Conservation (phyloP, 2,329 filamentous ascomycete genomes). For the Knufia petricola region DNA sequence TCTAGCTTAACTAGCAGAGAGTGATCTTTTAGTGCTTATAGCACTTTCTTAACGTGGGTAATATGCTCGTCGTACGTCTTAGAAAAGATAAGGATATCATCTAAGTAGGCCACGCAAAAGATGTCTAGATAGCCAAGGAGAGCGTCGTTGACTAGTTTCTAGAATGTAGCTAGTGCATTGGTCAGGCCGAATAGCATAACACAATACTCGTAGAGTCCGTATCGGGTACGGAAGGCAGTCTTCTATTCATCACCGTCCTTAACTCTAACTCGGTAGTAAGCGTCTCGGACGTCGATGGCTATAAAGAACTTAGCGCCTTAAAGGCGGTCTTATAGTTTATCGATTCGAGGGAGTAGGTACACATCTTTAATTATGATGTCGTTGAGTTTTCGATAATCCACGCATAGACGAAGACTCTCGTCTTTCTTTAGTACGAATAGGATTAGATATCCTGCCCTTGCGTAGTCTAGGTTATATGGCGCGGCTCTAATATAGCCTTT, state of each 20-base stretch:
- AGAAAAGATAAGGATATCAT: conserved; percentile 19
- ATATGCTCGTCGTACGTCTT: conserved; percentile 7
- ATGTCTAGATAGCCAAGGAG: conserved; percentile 14
- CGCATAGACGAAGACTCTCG: not conserved
- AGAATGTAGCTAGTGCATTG: conserved; percentile 15
- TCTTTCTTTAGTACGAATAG: conserved; percentile 9
- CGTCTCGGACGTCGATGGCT: conserved; percentile 6
- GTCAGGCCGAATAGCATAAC: conserved; percentile 19
- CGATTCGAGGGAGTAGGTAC: conserved; percentile 6
- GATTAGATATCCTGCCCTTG: not conserved
- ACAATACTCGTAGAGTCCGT: conserved; percentile 19
- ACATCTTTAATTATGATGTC: conserved; percentile 5
- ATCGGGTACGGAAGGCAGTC: conserved; percentile 14
- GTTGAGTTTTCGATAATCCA: conserved; percentile 8
- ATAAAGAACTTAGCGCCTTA: conserved; percentile 5
- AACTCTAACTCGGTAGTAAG: conserved; percentile 14
- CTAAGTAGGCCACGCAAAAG: conserved; percentile 14
- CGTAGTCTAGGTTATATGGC: no score
- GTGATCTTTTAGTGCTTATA: conserved; percentile 10
- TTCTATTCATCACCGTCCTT: conserved; percentile 19
- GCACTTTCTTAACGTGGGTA: conserved; percentile 14
- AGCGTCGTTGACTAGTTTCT: conserved; percentile 18
- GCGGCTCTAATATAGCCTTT: conserved; percentile 1
- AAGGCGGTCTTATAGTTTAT: conserved; percentile 7
- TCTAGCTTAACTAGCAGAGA: conserved; percentile 16